Conservation (phyloP, 768 basidiomycete genomes). For the Hygrocybe coccinea region DNA sequence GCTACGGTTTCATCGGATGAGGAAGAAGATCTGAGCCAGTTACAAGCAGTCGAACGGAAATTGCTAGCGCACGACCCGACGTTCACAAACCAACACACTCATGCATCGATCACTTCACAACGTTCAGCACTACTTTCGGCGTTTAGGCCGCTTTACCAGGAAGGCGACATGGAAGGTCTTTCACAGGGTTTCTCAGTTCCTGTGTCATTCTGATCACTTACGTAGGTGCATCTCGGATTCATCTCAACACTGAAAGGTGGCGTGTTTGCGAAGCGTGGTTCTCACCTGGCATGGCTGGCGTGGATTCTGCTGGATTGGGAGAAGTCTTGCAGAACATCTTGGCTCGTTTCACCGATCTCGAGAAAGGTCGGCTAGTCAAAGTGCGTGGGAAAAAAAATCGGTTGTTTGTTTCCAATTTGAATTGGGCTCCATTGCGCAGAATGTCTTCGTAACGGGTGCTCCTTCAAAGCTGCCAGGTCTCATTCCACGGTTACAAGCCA, state of each 20-base stretch:
- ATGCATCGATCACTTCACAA: constrained; percentile 68
- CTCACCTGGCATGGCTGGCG: constrained; percentile 85
- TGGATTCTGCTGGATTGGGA: constrained; percentile 91
- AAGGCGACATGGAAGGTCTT: constrained; percentile 63
- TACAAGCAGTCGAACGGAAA: constrained; percentile 73
- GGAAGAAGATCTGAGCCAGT: constrained; percentile 78
- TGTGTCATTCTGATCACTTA: neutral
- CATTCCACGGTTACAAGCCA: constrained; percentile 56
- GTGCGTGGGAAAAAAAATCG: constrained; percentile 37
- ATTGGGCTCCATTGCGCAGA: constrained; percentile 40
- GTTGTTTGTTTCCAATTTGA: neutral
- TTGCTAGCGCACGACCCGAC: constrained; percentile 78
- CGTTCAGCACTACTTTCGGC: constrained; percentile 83
- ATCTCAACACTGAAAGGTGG: constrained; percentile 86
- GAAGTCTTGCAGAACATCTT: constrained; percentile 87
- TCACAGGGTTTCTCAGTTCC: neutral
- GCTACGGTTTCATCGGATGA: constrained; percentile 74
- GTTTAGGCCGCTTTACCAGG: constrained; percentile 75
- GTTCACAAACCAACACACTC: constrained; percentile 79
- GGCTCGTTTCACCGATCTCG: constrained; percentile 58
- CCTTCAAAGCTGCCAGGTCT: constrained; percentile 74
- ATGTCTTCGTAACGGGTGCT: constrained; percentile 85
- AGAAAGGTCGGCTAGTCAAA: constrained; percentile 70
- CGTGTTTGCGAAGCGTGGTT: constrained; percentile 91
- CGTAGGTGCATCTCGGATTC: constrained; percentile 67